A percentile compares a stretch with the other conserved stretches of the same genome.
These are phyloP conservation scores for Ambrosiella cleistominuta DNA, from an alignment of 2,329 filamentous ascomycete species.

Conservation along the genomic window DNA sequence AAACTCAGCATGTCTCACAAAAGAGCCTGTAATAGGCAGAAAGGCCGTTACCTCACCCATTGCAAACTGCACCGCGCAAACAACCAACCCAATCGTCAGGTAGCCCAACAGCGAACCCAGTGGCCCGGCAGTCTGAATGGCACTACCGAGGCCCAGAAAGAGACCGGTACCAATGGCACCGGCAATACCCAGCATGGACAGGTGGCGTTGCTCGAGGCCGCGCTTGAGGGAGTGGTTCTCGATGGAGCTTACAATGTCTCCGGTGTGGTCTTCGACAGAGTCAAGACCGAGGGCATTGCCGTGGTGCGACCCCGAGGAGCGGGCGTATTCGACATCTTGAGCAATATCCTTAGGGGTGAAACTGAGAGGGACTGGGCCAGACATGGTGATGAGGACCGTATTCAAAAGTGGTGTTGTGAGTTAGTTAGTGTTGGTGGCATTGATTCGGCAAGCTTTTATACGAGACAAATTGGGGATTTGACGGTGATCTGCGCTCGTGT, in stretches of 20 bases:
- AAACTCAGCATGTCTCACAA: constrained; percentile 41
- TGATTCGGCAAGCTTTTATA: neutral
- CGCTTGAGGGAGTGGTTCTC: constrained; percentile 33
- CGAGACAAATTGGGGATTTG: constrained; percentile 1
- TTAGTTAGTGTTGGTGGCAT: neutral
- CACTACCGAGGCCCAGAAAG: constrained; percentile 39
- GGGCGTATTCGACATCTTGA: constrained; percentile 5
- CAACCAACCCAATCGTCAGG: constrained; percentile 36
- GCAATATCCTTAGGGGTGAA: neutral
- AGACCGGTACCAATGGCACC: constrained; percentile 44
- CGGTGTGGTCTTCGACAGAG: constrained; percentile 17
- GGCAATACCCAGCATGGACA: constrained; percentile 45
- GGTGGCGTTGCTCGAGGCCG: constrained; percentile 30
- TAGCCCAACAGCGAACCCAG: constrained; percentile 34
- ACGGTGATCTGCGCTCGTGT: constrained; percentile 1
- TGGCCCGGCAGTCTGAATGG: constrained; percentile 33
- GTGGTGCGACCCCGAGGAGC: neutral
- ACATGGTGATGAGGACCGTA: no score
- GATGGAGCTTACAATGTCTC: constrained; percentile 28
- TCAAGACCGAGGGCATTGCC: constrained; percentile 8
- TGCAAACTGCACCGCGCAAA: constrained; percentile 39
- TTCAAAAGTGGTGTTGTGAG: neutral
- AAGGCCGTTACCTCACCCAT: constrained; percentile 43
- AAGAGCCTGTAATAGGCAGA: constrained; percentile 44
- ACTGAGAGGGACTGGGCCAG: no score